Evolutionary conservation across 2,329 filamentous ascomycete genomes (phyloP).

Genomic region (Microdochium nivale): DNA sequence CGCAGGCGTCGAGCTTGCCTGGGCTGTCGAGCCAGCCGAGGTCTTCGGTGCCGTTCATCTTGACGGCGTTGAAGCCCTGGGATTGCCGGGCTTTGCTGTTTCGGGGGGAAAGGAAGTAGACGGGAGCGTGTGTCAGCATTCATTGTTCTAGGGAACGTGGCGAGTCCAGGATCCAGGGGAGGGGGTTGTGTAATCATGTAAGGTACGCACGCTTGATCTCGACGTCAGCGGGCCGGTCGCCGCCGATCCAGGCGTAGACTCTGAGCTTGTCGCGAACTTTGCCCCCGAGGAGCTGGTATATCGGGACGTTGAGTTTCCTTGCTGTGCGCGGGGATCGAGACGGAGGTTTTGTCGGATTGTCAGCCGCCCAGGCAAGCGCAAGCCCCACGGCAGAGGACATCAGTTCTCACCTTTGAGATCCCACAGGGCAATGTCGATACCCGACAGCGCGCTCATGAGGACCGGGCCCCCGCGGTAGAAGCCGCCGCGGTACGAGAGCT

Average conservation of each 20-base stretch:
- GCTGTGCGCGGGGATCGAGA: constrained; percentile 17
- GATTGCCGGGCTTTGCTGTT: constrained; percentile 42
- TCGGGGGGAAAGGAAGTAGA: neutral
- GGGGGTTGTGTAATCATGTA: neutral
- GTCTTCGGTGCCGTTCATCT: constrained; percentile 76
- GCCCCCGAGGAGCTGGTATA: constrained; percentile 67
- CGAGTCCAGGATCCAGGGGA: no score
- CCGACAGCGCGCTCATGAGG: constrained; percentile 70
- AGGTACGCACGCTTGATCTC: constrained; percentile 48
- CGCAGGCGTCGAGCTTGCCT: constrained; percentile 48
- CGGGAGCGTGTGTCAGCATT: no score
- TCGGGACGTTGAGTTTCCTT: constrained; percentile 48
- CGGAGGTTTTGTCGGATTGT: neutral
- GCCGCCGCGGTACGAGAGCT: constrained; percentile 58
- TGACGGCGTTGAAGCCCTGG: constrained; percentile 59
- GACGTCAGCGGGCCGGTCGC: constrained; percentile 61
- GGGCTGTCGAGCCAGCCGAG: constrained; percentile 71
- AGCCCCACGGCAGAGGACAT: no score
- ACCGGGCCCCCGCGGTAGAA: constrained; percentile 76
- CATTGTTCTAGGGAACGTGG: no score
- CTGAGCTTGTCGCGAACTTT: constrained; percentile 62
- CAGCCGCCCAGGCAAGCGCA: neutral
- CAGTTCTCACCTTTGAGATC: constrained; percentile 54
- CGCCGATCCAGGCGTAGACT: constrained; percentile 74
- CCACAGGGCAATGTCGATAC: constrained; percentile 74